These are phyloP conservation scores for Penicillium pancosmium DNA, from an alignment of 495 filamentous ascomycete genomes.

Conservation along the genomic window DNA sequence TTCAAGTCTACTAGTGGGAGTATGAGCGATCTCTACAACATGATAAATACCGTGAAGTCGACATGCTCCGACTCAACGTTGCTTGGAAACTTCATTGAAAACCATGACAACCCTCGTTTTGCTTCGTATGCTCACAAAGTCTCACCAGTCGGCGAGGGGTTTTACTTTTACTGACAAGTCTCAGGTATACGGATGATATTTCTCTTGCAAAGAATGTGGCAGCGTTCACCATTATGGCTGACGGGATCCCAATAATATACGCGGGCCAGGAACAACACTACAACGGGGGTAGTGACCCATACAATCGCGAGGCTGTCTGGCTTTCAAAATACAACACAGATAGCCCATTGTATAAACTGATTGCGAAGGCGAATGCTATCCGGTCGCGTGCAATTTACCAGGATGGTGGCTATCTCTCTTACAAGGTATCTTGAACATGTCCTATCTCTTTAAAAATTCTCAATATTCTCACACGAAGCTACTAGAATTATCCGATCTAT, in stretches of 20 bases:
- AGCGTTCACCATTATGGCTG: constrained; percentile 70
- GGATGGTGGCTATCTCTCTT: constrained; percentile 51
- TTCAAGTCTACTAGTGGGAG: constrained; percentile 63
- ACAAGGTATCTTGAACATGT: constrained; percentile 32
- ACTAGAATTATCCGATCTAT: constrained; percentile 57
- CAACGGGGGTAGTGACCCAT: constrained; percentile 61
- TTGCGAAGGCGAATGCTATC: constrained; percentile 60
- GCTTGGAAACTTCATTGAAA: constrained; percentile 76
- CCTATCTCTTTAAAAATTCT: not conserved
- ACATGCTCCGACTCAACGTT: constrained; percentile 63
- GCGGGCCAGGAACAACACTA: constrained; percentile 78
- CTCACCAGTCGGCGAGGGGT: not conserved
- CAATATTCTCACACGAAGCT: not conserved
- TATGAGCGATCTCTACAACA: constrained; percentile 61
- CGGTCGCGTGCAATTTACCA: constrained; percentile 56
- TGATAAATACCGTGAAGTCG: constrained; percentile 57
- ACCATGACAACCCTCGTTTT: constrained; percentile 76
- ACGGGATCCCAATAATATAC: constrained; percentile 69
- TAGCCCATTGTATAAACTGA: constrained; percentile 64
- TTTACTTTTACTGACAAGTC: constrained; percentile 2
- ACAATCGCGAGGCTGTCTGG: constrained; percentile 80
- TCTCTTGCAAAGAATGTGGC: constrained; percentile 69
- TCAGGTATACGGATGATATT: constrained; percentile 50
- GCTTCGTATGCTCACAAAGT: constrained; percentile 44
- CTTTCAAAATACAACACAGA: constrained; percentile 61